phyloP scores from a whole-genome alignment of 1,139 yeast species.

The Suhomyces kunorum region DNA sequence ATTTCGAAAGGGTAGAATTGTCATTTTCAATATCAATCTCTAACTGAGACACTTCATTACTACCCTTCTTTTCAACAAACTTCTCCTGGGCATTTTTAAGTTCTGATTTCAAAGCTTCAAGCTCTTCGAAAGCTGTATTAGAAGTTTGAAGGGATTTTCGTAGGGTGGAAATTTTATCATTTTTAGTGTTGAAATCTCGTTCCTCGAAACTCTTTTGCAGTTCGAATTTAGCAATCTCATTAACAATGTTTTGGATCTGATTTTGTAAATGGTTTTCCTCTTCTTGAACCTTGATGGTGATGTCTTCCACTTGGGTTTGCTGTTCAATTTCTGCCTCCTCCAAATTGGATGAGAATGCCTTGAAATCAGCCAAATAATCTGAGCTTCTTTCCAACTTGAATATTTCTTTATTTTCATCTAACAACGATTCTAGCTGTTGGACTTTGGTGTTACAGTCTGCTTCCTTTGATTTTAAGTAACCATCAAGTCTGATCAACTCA shows the following conservation, averaged over 20 bases:
- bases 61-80: constrained; percentile 27
- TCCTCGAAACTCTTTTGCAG: constrained; percentile 42
- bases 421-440: constrained; percentile 20
- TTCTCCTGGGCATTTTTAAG: constrained; percentile 36
- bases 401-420: constrained; percentile 6
- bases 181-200: constrained; percentile 35
- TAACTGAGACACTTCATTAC: constrained; percentile 32
- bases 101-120: constrained; percentile 39
- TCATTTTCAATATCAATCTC: constrained; percentile 36
- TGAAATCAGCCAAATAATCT: background rate
- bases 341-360: background rate
- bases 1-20: constrained; percentile 36
- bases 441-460: constrained; percentile 34
- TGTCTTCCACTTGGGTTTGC: constrained; percentile 16
- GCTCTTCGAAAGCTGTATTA: constrained; percentile 40
- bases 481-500: constrained; percentile 56
- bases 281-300: constrained; percentile 10
- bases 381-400: background rate
- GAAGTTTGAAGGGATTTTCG: constrained; percentile 38
- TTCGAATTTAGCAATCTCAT: constrained; percentile 34
- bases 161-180: constrained; percentile 33
- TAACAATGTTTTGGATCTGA: constrained; percentile 9
- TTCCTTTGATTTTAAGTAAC: constrained; percentile 55
- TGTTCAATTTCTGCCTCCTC: constrained; percentile 14
- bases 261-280: constrained; percentile 13